These are phyloP conservation scores for Chlorella sp. DNA, from an alignment of 139 green algal genomes.

Conservation along the genomic window DNA sequence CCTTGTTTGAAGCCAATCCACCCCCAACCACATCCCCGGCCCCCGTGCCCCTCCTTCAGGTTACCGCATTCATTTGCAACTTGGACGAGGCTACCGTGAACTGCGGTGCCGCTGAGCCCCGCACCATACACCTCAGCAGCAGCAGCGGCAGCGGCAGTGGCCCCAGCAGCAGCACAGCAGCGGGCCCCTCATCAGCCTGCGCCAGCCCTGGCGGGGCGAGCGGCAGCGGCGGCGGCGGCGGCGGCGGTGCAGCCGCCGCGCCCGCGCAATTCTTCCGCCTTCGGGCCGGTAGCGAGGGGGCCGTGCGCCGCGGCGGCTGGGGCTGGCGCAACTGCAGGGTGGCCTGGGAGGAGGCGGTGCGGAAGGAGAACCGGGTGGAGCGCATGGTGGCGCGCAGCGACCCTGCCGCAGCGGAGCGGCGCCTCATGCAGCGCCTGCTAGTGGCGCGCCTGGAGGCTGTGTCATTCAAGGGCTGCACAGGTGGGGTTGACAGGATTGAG, in stretches of 20 bases:
- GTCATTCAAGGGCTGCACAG: not conserved
- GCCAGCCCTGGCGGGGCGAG: not conserved
- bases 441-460: slow-evolving; percentile 26
- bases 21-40: no score
- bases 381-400: slow-evolving; percentile 15
- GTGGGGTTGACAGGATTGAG: no score
- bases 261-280: not conserved
- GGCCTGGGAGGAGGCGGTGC: slow-evolving; percentile 8
- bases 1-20: no score
- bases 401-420: slow-evolving; percentile 2
- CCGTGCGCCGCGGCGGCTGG: slow-evolving; percentile 13
- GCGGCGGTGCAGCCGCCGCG: no score
- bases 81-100: slow-evolving; percentile 35
- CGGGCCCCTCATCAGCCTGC: not conserved
- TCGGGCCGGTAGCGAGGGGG: not conserved
- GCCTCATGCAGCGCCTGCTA: slow-evolving; percentile 31
- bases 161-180: not conserved
- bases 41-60: not conserved
- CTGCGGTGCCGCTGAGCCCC: not conserved
- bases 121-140: slow-evolving; percentile 6
- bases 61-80: slow-evolving; percentile 37
- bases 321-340: slow-evolving; percentile 21
- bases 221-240: not conserved
- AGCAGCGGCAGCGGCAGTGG: not conserved
- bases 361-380: slow-evolving; percentile 27